Evolutionary conservation across 2,329 filamentous ascomycete species (phyloP).

Genomic region (Fusarium phyllophilum): DNA sequence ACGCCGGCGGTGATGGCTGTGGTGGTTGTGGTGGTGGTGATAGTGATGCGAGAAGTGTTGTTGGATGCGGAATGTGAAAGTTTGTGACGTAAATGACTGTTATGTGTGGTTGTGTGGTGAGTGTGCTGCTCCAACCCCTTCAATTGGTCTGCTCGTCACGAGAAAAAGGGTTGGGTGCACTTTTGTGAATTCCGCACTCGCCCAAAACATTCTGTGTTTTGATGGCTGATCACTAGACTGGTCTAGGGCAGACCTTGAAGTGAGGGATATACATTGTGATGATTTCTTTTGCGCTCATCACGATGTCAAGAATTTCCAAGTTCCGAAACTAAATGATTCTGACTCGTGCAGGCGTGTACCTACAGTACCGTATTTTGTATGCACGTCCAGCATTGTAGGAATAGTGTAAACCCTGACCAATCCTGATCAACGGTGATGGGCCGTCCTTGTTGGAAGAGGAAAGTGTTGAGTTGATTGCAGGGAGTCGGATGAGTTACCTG

Average conservation of each 20-base stretch:
- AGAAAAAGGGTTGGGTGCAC: conserved; percentile 31
- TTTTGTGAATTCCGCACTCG: conserved; percentile 29
- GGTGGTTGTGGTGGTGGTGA: conserved; percentile 13
- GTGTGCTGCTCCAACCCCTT: conserved; percentile 29
- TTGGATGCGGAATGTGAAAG: conserved; percentile 20
- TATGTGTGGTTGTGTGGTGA: conserved; percentile 32
- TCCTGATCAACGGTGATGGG: not conserved
- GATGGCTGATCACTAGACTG: conserved; percentile 37
- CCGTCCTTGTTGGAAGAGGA: not conserved
- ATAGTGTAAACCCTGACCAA: conserved; percentile 18
- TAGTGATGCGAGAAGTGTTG: conserved; percentile 29
- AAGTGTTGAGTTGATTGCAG: not conserved
- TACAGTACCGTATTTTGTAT: not conserved
- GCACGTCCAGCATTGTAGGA: conserved; percentile 2
- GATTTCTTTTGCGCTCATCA: conserved; percentile 19
- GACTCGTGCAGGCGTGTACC: conserved; percentile 41
- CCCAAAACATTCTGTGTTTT: conserved; percentile 21
- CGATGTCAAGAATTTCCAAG: conserved; percentile 36
- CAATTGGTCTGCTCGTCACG: conserved; percentile 28
- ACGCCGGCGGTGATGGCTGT: conserved; percentile 10
- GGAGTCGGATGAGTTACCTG: not conserved
- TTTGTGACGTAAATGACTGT: conserved; percentile 39
- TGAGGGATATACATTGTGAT: conserved; percentile 21
- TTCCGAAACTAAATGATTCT: conserved; percentile 39
- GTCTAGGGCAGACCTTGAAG: conserved; percentile 17